phyloP scores from a whole-genome alignment of 108 stramenopile species.

The Tribonema minus region DNA sequence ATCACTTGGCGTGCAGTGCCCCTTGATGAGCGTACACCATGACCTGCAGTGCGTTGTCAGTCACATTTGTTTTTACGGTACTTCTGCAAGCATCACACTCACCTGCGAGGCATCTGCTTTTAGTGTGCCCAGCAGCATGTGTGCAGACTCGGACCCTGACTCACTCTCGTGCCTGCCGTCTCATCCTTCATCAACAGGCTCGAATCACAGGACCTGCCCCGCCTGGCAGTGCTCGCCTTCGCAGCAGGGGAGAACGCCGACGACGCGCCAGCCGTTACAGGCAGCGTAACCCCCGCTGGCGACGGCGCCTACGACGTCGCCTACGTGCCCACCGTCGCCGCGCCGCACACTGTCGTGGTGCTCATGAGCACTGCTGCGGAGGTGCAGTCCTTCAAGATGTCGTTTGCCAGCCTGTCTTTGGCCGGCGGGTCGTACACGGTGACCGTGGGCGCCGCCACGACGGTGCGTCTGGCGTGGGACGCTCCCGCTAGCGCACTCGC shows the following conservation, averaged over 20 bases:
- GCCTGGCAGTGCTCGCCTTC: conserved; percentile 53
- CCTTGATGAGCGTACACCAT: no score
- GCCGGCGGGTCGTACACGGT: conserved; percentile 34
- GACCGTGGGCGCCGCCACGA: conserved; percentile 4
- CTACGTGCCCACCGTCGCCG: conserved; percentile 57
- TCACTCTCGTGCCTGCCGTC: no score
- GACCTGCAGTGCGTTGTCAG: no score
- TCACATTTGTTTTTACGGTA: no score
- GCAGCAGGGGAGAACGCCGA: conserved; percentile 8
- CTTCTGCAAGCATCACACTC: no score
- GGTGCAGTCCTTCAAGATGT: conserved; percentile 56
- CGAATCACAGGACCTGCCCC: no score
- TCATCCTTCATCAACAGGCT: no score
- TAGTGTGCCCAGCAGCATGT: no score
- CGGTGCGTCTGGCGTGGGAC: conserved; percentile 26
- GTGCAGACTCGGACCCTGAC: no score
- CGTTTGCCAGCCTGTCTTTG: neutral
- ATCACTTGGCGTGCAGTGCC: no score
- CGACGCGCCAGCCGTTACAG: conserved; percentile 30
- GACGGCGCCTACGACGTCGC: conserved; percentile 59
- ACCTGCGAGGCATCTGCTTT: no score
- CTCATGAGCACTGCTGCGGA: conserved; percentile 52
- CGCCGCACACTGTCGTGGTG: conserved; percentile 62
- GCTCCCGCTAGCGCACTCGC: no score
- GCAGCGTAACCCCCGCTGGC: conserved; percentile 38